These are phyloP conservation scores for Primulina tabacum DNA, from an alignment of 257 asterid genomes.

Conservation along the genomic window DNA sequence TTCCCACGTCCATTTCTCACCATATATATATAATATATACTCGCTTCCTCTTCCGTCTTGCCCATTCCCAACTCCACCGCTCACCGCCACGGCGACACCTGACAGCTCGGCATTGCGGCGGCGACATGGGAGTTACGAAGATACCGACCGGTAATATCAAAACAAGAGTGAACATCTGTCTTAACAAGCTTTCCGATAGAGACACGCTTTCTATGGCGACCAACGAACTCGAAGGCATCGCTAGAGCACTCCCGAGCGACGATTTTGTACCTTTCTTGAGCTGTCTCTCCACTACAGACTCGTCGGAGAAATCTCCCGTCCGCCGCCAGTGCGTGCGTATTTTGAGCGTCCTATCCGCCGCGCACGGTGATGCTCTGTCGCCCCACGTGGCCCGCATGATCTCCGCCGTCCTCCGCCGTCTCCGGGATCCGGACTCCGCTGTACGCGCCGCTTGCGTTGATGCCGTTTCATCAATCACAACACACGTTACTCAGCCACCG, in stretches of 20 bases:
- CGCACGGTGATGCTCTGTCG: constrained; percentile 73
- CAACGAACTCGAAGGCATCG: constrained; percentile 70
- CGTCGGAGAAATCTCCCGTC: constrained; percentile 79
- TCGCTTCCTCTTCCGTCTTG: constrained; percentile 11
- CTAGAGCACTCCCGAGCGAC: constrained; percentile 45
- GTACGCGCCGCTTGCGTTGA: constrained; percentile 78
- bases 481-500: constrained; percentile 60
- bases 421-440: constrained; percentile 77
- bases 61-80: constrained; percentile 27
- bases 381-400: constrained; percentile 66
- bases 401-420: constrained; percentile 71
- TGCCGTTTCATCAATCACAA: constrained; percentile 57
- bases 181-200: constrained; percentile 69
- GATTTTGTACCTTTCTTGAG: constrained; percentile 56
- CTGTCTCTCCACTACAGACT: constrained; percentile 62
- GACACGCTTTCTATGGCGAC: constrained; percentile 74
- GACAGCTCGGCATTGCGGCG: not conserved
- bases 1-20: constrained; percentile 2
- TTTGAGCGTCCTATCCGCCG: constrained; percentile 51
- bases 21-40: not conserved
- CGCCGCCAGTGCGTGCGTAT: constrained; percentile 87
- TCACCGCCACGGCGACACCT: not conserved
- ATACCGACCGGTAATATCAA: constrained; percentile 53
- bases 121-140: constrained; percentile 37
- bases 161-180: constrained; percentile 55